Base-by-base conservation (phyloP, 2,329 filamentous ascomycete species). In the Exophiala xenobiotica region DNA sequence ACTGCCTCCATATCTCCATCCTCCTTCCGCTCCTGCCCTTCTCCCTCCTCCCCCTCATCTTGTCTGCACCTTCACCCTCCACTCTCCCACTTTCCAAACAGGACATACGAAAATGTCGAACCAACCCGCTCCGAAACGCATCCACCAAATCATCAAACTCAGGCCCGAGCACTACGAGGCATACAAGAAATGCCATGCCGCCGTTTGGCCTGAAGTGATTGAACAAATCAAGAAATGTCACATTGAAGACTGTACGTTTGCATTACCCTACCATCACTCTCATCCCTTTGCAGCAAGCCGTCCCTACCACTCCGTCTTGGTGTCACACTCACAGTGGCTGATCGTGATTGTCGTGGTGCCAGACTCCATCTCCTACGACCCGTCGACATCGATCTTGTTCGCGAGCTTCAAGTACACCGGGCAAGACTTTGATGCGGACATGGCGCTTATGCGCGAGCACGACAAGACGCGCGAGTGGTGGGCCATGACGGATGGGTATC, bases 361-460 rank as follows among this genome's bases (percentile, higher is more conserved):
- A 48, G 45, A 50, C 18, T 50, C 47, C 18, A 87, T 91, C 65
- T 90, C 80, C 70, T 81, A 87, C 61, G 84, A 88, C 63, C 75
- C 82, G 9, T 70, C 67, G 4, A 78, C 78, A 0, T 71, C 79
- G 47, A 83, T 84, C 35, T 75, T 92, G 1, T 91, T 91, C 65
- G 85, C 86, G 0, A 82, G 75, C 19, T 89, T 90, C 75, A 90
- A 88, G 67, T 92, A 91, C 63, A 75, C 86, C n/a, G 88, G 88
- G 0, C 79, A 79, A 53, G 79, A 88, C 57, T 90, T 81, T 54
- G 82, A 80, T 2, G 83, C 76, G 7, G 88, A 92, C 64, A 91
- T 92, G 88, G 78, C 81, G 67, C 77, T 75, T 55, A 90, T 91
- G 87, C 76, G 78, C 1, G 81, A 81, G 51, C 89, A 90, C 61